Percentiles rank a stretch among this genome's conserved stretches.
These are phyloP conservation scores for Pythium vanterpoolii DNA, from an alignment of 352 stramenopile genomes.

Conservation along the genomic window DNA sequence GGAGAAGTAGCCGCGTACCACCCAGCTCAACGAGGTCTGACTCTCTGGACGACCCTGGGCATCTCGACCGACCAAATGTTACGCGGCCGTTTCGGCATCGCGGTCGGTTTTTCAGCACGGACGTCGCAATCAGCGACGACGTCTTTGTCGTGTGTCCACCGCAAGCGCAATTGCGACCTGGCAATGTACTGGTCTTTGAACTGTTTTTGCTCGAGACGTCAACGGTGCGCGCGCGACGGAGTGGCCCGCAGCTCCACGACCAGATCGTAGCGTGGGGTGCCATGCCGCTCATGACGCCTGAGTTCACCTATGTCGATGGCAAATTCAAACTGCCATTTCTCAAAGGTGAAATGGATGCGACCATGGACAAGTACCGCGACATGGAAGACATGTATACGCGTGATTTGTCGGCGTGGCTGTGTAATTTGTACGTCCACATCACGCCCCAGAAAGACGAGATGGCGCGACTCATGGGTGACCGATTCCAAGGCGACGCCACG, in stretches of 20 bases:
- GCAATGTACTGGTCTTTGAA: constrained; percentile 54
- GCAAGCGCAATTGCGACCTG: constrained; percentile 49
- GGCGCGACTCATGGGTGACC: constrained; percentile 15
- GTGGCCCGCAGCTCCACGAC: constrained; percentile 32
- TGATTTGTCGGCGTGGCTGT: constrained; percentile 85
- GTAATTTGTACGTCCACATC: constrained; percentile 89
- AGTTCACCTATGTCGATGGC: constrained; percentile 60
- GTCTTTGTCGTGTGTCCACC: constrained; percentile 78
- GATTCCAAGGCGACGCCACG: neutral
- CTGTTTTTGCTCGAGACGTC: constrained; percentile 27
- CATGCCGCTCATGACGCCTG: constrained; percentile 65
- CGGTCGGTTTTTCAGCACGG: constrained; percentile 84
- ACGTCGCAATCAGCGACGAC: constrained; percentile 74
- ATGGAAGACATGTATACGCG: constrained; percentile 65
- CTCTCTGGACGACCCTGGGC: neutral
- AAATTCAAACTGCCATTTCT: constrained; percentile 86
- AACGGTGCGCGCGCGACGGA: neutral
- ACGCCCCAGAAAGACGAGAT: constrained; percentile 33
- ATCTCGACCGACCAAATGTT: constrained; percentile 36
- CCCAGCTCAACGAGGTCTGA: no score
- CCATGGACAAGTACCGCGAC: constrained; percentile 68
- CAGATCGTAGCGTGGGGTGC: constrained; percentile 83
- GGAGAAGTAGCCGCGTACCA: no score
- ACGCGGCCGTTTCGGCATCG: constrained; percentile 73
- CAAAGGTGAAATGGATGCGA: constrained; percentile 76